Conservation (phyloP, 768 basidiomycete species). For the Mycena vitilis region DNA sequence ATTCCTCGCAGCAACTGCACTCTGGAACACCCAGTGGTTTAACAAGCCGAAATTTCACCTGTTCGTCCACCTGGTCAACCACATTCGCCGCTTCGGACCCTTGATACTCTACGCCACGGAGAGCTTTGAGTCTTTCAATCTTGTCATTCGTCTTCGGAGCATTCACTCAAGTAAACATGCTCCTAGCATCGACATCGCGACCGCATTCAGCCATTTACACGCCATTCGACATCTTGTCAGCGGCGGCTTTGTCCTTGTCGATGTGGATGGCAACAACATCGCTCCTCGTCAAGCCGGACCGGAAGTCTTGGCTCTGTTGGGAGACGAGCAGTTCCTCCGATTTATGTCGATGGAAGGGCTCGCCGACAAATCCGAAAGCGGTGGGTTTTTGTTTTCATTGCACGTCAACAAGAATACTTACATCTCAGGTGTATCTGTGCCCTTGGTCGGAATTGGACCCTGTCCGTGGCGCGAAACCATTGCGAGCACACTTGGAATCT, state of each 20-base stretch:
- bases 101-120: slow-evolving; percentile 44
- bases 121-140: slow-evolving; percentile 45
- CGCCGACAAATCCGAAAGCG: not conserved
- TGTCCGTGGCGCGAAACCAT: not conserved
- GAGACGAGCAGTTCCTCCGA: not conserved
- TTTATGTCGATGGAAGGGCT: slow-evolving; percentile 2
- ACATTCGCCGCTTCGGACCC: slow-evolving; percentile 45
- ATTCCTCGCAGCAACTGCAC: no score
- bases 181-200: slow-evolving; percentile 42
- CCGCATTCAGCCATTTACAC: slow-evolving; percentile 13
- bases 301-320: not conserved
- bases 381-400: no score
- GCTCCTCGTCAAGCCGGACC: not conserved
- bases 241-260: slow-evolving; percentile 28
- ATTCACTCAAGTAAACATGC: slow-evolving; percentile 44
- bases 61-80: no score
- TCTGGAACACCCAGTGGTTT: no score
- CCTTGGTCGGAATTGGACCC: not conserved
- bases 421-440: not conserved
- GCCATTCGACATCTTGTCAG: slow-evolving; percentile 18
- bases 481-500: not conserved
- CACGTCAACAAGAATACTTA: no score
- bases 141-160: slow-evolving; percentile 37
- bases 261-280: not conserved
- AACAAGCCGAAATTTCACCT: no score